Percentiles rank a stretch among this genome's conserved stretches.
These are phyloP conservation scores for Fomitopsis schrenkii DNA, from an alignment of 1,284 basidiomycete genomes.

Conservation along the genomic window DNA sequence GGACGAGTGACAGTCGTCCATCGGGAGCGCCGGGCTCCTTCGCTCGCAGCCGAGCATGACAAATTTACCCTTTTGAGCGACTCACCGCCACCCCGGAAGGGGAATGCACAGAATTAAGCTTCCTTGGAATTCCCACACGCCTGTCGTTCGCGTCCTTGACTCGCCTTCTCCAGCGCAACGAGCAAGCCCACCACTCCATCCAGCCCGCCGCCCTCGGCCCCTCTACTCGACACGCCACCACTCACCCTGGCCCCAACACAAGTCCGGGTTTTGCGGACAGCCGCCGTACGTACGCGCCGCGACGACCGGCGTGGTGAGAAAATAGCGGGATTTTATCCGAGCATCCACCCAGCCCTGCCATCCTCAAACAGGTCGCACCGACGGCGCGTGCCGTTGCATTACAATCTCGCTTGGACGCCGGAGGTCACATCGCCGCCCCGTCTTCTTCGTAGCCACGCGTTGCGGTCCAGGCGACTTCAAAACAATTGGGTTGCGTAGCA, in stretches of 20 bases:
- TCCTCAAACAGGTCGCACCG: conserved; percentile 1
- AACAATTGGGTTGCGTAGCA: not conserved
- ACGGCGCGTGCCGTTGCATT: not conserved
- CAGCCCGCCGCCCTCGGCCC: not conserved
- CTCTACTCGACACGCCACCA: not conserved
- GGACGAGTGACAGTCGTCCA: not conserved
- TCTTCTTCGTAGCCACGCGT: not conserved
- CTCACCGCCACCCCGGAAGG: not conserved
- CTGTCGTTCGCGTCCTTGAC: not conserved
- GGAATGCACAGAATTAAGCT: not conserved
- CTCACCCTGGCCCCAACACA: not conserved
- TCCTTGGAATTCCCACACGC: not conserved
- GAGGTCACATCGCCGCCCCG: not conserved
- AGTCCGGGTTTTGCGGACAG: conserved; percentile 3
- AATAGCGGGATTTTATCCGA: not conserved
- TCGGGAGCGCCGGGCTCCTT: not conserved
- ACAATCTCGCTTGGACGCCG: not conserved
- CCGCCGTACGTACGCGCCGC: not conserved
- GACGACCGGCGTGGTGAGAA: conserved; percentile 4
- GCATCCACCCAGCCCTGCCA: not conserved
- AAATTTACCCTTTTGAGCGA: not conserved
- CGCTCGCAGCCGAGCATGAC: not conserved
- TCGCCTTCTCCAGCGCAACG: not conserved
- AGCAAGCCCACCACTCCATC: not conserved
- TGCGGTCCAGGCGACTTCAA: not conserved